phyloP scores from a whole-genome alignment of 2,329 filamentous ascomycete species.

The Pseudomassariella vexata region DNA sequence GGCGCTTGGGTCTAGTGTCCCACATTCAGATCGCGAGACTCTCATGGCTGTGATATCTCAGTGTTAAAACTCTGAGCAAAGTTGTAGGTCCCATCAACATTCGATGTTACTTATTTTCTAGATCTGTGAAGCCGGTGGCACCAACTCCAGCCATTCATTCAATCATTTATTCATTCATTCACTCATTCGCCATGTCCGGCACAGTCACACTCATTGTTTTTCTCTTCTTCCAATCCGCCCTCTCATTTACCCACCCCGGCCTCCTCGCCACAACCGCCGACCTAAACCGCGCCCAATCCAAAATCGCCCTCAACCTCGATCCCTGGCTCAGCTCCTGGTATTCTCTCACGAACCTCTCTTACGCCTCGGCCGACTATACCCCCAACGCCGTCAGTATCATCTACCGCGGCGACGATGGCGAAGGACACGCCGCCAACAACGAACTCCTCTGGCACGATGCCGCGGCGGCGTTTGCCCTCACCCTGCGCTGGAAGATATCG shows the following conservation, averaged over 20 bases:
- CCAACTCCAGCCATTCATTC: too few relatives aligned
- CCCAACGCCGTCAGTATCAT: slow-evolving; percentile 1
- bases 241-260: slow-evolving; percentile 2
- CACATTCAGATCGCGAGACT: too few relatives aligned
- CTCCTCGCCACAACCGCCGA: slow-evolving; percentile 2
- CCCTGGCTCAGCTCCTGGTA: background rate
- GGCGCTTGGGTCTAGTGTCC: too few relatives aligned
- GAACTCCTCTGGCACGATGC: slow-evolving; percentile 1
- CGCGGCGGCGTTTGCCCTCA: slow-evolving; percentile 1
- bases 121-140: too few relatives aligned
- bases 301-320: background rate
- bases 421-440: background rate
- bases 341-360: background rate
- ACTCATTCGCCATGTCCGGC: too few relatives aligned
- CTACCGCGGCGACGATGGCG: background rate
- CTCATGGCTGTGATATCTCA: too few relatives aligned
- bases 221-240: too few relatives aligned
- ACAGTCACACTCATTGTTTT: too few relatives aligned
- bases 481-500: slow-evolving; percentile 3
- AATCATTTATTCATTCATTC: too few relatives aligned
- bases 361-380: background rate
- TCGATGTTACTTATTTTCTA: too few relatives aligned
- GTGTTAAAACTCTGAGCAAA: too few relatives aligned
- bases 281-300: background rate
- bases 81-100: too few relatives aligned